Conservation (phyloP, 129 eudicot species). For the Arctium minus region DNA sequence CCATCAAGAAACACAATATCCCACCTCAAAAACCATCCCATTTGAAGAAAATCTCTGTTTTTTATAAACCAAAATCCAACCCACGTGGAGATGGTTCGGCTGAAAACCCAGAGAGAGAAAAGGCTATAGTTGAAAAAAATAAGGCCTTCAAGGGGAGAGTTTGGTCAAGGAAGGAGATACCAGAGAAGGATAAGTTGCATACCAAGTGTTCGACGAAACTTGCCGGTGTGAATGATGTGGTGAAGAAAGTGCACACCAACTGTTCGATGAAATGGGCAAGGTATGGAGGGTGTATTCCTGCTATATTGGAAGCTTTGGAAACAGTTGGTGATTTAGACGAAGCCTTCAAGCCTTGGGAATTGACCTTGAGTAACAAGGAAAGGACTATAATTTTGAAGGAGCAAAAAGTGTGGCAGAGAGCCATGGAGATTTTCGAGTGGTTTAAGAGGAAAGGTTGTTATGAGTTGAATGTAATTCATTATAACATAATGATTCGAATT, state of each 20-base stretch:
- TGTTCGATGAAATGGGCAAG: slow-evolving; percentile 52
- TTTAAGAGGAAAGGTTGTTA: slow-evolving; percentile 73
- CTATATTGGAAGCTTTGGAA: slow-evolving; percentile 61
- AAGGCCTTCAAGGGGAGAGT: neutral
- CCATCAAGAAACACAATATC: slow-evolving; percentile 26
- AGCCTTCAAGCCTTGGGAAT: slow-evolving; percentile 76
- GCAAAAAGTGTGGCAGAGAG: slow-evolving; percentile 72
- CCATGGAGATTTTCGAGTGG: slow-evolving; percentile 87
- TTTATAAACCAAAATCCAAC: slow-evolving; percentile 5
- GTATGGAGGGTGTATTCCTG: slow-evolving; percentile 71
- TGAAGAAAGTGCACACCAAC: slow-evolving; percentile 18
- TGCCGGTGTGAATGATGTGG: neutral
- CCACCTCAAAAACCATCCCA: slow-evolving; percentile 17
- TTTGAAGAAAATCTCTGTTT: slow-evolving; percentile 1
- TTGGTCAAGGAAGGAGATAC: neutral
- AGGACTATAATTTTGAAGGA: slow-evolving; percentile 85
- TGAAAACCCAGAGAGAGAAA: slow-evolving; percentile 11
- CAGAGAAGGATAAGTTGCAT: slow-evolving; percentile 3
- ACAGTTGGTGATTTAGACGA: slow-evolving; percentile 51
- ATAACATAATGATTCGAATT: slow-evolving; percentile 70
- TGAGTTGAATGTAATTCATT: slow-evolving; percentile 85
- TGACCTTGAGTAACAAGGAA: slow-evolving; percentile 60
- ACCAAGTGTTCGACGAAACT: neutral
- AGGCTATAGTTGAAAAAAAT: neutral
- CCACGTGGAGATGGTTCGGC: neutral